Base-by-base conservation (phyloP, 306 rosid species). In the Lagenaria siceraria region DNA sequence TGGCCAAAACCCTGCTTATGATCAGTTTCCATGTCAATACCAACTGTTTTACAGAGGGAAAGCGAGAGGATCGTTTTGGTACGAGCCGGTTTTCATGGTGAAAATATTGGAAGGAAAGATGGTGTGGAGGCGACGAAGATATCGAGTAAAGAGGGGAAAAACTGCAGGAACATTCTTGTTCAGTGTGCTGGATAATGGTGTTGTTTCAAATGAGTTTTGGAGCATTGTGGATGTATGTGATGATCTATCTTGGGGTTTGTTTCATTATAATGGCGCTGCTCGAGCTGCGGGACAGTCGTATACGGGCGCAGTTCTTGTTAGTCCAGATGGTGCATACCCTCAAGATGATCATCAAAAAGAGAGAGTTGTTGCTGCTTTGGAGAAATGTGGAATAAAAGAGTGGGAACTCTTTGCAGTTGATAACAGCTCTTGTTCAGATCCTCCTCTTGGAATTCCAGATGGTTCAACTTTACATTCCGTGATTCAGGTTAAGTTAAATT, bases 181-280 rank as follows among this genome's bases (percentile, higher is more conserved):
- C 79, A 90, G 90, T 85, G 97, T 90, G 21, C 83, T 90, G 61
- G 97, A 92, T 62, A 92, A 89, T 82, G 97, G 97, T 35, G 97
- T 92, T 80, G 87, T 90, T 82, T 92, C 97, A 27, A 92, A 90
- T 62, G 97, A 92, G 89, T 89, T 82, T 79, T 92, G 97, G 97
- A 92, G 96, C 38, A 79, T 90, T 53, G 97, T 87, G 75, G 94
- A 92, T 60, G 94, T 86, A 14, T 80, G 89, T 5, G 85, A 89
- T 74, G 90, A 92, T 89, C 89, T 92, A 54, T 82, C 87, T 64
- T 92, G 97, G 97, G 96, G 89, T 14, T 87, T 92, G 90, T 92
- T 92, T 76, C 89, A 90, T 76, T 92, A 92, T 75, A 83, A 82
- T 6, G 97, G 97, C 1, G 96, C 96, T 80, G 97, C 97, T 83